Conservation (phyloP, 106 monocot genomes). For the Dactylorhiza incarnata region DNA sequence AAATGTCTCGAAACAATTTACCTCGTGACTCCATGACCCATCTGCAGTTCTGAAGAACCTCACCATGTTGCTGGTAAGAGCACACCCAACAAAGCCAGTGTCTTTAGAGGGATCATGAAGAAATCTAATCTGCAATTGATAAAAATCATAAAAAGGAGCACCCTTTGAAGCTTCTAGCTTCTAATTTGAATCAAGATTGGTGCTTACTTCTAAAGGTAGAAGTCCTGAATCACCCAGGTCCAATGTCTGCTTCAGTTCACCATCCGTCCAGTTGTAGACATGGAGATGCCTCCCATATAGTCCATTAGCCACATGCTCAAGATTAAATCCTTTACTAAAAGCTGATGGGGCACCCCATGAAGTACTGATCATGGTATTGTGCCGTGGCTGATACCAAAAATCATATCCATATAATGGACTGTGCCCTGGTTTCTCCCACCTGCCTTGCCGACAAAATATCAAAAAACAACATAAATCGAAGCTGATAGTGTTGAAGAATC, state of each 20-base stretch:
- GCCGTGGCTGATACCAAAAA: constrained; percentile 97
- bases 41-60: constrained; percentile 80
- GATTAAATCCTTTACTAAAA: constrained; percentile 74
- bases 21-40: constrained; percentile 89
- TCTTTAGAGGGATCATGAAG: constrained; percentile 91
- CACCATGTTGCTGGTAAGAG: constrained; percentile 87
- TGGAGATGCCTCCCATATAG: constrained; percentile 80
- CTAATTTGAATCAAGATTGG: not conserved
- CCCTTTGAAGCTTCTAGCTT: not conserved
- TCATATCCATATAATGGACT: constrained; percentile 89
- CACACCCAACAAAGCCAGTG: constrained; percentile 81
- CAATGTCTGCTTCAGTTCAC: constrained; percentile 86
- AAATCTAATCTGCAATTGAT: constrained; percentile 58
- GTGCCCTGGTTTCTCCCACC: constrained; percentile 98
- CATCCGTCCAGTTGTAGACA: constrained; percentile 92
- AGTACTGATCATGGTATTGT: constrained; percentile 94
- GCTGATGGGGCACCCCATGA: constrained; percentile 96
- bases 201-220: constrained; percentile 80
- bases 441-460: constrained; percentile 8
- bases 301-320: constrained; percentile 72
- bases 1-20: not conserved
- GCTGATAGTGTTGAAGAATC: not conserved
- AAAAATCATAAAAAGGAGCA: not conserved
- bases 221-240: constrained; percentile 79
- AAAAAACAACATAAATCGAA: not conserved